phyloP scores from a whole-genome alignment of 495 filamentous ascomycete species.

The Penicillium bialowiezense region DNA sequence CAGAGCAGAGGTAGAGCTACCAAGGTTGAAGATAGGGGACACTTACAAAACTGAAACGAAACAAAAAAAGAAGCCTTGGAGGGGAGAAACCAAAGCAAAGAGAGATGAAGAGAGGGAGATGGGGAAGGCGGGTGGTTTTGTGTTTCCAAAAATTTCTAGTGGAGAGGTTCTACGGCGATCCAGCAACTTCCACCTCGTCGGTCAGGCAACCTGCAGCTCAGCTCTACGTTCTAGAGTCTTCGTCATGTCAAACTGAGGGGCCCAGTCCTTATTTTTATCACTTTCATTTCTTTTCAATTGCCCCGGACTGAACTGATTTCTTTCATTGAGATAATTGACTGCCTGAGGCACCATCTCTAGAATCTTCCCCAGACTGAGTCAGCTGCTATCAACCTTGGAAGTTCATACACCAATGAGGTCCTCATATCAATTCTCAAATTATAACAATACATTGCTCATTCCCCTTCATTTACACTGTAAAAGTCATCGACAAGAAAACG shows the following conservation, averaged over 20 bases:
- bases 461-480: neutral
- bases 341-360: constrained; percentile 12
- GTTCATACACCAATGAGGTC: too few relatives aligned
- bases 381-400: constrained; percentile 12
- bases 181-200: constrained; percentile 44
- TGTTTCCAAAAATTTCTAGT: constrained; percentile 33
- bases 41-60: constrained; percentile 17
- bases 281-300: neutral
- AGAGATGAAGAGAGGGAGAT: constrained; percentile 16
- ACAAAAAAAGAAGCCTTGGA: constrained; percentile 14
- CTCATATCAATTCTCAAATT: too few relatives aligned
- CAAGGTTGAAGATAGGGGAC: neutral
- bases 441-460: too few relatives aligned
- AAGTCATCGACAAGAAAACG: constrained; percentile 2
- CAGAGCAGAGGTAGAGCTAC: neutral
- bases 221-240: constrained; percentile 31
- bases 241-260: too few relatives aligned
- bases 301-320: neutral
- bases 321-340: constrained; percentile 2
- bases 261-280: neutral
- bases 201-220: constrained; percentile 19
- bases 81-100: constrained; percentile 23
- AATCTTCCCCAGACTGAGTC: constrained; percentile 4
- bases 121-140: constrained; percentile 28
- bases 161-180: constrained; percentile 44